Evolutionary conservation across 2,329 filamentous ascomycete genomes (phyloP).

Genomic region (Talaromyces marneffei): DNA sequence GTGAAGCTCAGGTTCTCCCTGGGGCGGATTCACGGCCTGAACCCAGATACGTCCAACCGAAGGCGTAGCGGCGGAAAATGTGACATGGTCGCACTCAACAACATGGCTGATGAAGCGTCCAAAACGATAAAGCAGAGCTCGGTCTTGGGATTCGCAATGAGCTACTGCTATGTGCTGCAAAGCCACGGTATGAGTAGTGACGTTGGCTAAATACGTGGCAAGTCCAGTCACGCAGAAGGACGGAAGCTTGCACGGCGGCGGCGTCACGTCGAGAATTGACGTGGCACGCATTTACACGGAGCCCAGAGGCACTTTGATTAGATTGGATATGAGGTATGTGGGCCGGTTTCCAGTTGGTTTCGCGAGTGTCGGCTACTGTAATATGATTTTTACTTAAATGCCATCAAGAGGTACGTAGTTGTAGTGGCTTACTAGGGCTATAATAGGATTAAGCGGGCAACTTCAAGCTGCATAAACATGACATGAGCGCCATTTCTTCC

Average conservation of each 20-base stretch:
- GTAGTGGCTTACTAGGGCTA: not conserved
- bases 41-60: not conserved
- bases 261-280: not conserved
- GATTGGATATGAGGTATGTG: not conserved
- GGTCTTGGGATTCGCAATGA: not conserved
- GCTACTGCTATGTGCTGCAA: not conserved
- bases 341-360: not conserved
- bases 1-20: not conserved
- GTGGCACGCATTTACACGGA: not conserved
- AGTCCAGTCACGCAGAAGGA: not conserved
- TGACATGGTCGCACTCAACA: not conserved
- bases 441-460: not conserved
- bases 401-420: not conserved
- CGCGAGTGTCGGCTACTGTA: not conserved
- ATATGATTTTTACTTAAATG: not conserved
- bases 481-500: not conserved
- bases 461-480: not conserved
- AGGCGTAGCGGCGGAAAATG: not conserved
- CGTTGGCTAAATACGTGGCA: not conserved
- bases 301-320: not conserved
- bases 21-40: not conserved
- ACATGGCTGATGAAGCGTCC: conserved; percentile 1
- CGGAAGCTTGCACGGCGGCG: not conserved
- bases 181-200: not conserved
- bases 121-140: conserved; percentile 1